A percentile compares a stretch with the other conserved stretches of the same genome.
phyloP scores from a whole-genome alignment of 169 alveolate genomes.

The Eimeria praecox region DNA sequence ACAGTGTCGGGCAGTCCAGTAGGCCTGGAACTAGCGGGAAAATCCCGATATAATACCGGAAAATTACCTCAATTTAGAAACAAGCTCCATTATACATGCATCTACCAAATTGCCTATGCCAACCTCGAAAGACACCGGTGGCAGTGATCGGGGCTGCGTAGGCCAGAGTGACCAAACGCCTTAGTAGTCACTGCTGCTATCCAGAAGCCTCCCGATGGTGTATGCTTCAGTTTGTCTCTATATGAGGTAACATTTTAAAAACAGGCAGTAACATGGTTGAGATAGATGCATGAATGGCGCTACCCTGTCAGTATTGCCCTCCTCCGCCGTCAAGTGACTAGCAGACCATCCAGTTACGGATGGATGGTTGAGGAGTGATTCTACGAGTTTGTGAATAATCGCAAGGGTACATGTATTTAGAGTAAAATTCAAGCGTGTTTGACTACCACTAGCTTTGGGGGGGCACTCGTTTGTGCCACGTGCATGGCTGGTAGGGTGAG shows the following conservation, averaged over 20 bases:
- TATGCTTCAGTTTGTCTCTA: not conserved
- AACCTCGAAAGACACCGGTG: not conserved
- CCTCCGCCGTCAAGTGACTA: not conserved
- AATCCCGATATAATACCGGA: not conserved
- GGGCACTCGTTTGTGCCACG: not conserved
- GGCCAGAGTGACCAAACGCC: not conserved
- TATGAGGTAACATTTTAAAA: too few species aligned
- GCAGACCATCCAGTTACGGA: not conserved
- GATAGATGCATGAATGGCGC: not conserved
- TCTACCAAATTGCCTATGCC: not conserved
- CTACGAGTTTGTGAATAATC: not conserved
- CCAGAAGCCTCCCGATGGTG: not conserved
- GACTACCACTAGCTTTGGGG: not conserved
- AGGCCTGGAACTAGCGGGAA: not conserved
- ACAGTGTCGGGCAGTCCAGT: not conserved
- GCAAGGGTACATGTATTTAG: not conserved
- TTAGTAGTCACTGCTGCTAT: not conserved
- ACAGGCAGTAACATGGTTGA: not conserved
- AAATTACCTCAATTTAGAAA: not conserved
- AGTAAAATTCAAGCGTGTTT: too few species aligned
- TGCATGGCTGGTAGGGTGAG: not conserved
- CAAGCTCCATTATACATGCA: not conserved
- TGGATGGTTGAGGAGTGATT: not conserved
- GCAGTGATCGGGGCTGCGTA: slow-evolving; percentile 19
- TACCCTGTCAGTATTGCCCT: not conserved